Base-by-base conservation (phyloP, 345 rosid species). In the Hypericum androsaemum region DNA sequence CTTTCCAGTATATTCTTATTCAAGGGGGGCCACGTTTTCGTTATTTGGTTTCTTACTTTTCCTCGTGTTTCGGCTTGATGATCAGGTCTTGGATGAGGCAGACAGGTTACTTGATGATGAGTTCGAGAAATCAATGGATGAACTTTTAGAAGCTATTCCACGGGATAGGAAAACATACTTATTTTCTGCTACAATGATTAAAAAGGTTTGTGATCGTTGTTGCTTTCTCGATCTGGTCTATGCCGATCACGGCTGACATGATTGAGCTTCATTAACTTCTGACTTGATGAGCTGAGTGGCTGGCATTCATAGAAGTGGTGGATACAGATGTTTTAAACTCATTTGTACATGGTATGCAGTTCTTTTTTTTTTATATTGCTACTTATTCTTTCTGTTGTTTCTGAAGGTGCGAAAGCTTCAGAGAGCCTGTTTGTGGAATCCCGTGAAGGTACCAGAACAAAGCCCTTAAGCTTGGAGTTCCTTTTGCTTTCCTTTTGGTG, bases 111-210 rank as follows among this genome's bases (percentile, higher is more conserved):
- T 92, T 50, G 88, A 86, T 76, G 94, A 85, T 52, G 98, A 92
- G 47, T 92, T 88, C 73, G 95, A 92, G 80, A 88, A 85, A 69
- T 76, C 99, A 2, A 77, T 88, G 39, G 83, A 85, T 70, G 80
- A 74, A 63, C 88, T 92, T 66, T 70, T 88, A 60, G 77, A 74
- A 48, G 82, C 69, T 57, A 73, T 88, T 53, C 95, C 94, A 16
- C 82, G 72, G 44, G 82, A 77, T 2, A 64, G 94, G 39, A 78
- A 59, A 66, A 94, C 97, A 5, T 94, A 40, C 72, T 78, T 94
- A 54, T 94, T 94, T 77, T 94, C 99, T 59, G 99, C 99, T 2
- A 92, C 99, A 16, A 92, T 92, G 97, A 88, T 97, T 22, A 85
- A 88, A 66, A 92, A 85, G 95, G 97, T 83, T 53, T 37, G 48